These are phyloP conservation scores for Oryza rufipogon DNA, from an alignment of 176 grass and related monocot species.

Conservation along the genomic window DNA sequence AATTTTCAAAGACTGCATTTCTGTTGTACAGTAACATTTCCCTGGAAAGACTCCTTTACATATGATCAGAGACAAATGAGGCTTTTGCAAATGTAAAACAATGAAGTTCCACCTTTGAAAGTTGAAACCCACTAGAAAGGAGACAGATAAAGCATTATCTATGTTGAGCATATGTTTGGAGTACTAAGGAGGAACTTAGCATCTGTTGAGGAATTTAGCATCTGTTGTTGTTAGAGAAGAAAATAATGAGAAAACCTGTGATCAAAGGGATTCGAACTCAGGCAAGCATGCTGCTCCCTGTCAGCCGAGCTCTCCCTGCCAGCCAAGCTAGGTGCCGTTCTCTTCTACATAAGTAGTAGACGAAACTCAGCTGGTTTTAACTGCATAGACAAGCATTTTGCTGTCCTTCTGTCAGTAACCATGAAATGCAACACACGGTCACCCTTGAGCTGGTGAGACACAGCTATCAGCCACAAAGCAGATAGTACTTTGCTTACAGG, in stretches of 20 bases:
- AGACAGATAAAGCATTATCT: neutral
- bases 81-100: neutral
- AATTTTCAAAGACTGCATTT: constrained; percentile 12
- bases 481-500: constrained; percentile 43
- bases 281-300: no score
- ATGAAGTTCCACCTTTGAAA: constrained; percentile 10
- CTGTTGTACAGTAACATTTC: constrained; percentile 6
- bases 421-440: neutral
- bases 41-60: neutral
- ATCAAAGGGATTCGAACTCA: no score
- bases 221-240: no score
- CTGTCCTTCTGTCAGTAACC: neutral
- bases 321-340: no score
- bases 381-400: neutral
- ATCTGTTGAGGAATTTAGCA: no score
- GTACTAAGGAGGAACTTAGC: no score
- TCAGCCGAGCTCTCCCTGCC: no score
- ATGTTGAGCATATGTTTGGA: neutral
- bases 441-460: constrained; percentile 21
- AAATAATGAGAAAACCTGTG: no score
- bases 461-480: constrained; percentile 37
- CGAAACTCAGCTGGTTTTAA: neutral
- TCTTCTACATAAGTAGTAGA: no score
- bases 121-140: neutral
- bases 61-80: neutral